Base-by-base conservation (phyloP, 768 basidiomycete genomes). In the Inosperma sp. region DNA sequence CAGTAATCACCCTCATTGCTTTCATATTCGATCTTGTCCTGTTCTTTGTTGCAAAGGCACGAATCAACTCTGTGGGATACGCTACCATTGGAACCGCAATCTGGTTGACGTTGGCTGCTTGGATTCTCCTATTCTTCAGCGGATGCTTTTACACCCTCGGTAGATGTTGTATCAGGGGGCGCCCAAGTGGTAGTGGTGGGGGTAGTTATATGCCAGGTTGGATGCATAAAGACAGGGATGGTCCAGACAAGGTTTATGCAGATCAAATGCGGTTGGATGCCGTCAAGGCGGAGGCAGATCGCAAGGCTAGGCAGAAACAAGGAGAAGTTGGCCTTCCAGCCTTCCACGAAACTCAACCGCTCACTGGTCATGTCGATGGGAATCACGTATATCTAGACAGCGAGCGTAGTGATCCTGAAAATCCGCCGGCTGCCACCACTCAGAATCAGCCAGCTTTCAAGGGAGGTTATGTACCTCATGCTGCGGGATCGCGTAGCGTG, bases 1-100 rank as follows among this genome's bases (percentile, higher is more conserved):
- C 92, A 0, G 68, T 78, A 1, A 69, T 95, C 52, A 78, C 91
- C 44, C 74, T 98, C 53, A 61, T 90, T 36, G 93, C 94, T 4
- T 94, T 97, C 68, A 81, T 95, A 26, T 93, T 97, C 67, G 96
- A 99, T 66, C 69, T 97, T 51, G 87, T 80, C 57, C 72, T 96
- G 51, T 98, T 97, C 72, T 92, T 90, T 74, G 69, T 95, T 49
- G 89, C 89, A 51, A 93, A 86, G 62, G 72, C 87, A 36, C 82
- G 93, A 47, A 86, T 99, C 66, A 87, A 89, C 64, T 58, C 74
- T 4, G 84, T 92, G 16, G 93, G 89, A 5, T 75, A 74, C 0
- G 93, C 95, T 0, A 69, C 74, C 16, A 86, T 94, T 7, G 94
- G 94, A n/a, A 85, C 78, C 52, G 92, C 88, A 17, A 79, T 94